A percentile compares a stretch with the other conserved stretches of the same genome.
Evolutionary conservation across 176 grass and related monocot species (phyloP).

Genomic region (Bromus sterilis): DNA sequence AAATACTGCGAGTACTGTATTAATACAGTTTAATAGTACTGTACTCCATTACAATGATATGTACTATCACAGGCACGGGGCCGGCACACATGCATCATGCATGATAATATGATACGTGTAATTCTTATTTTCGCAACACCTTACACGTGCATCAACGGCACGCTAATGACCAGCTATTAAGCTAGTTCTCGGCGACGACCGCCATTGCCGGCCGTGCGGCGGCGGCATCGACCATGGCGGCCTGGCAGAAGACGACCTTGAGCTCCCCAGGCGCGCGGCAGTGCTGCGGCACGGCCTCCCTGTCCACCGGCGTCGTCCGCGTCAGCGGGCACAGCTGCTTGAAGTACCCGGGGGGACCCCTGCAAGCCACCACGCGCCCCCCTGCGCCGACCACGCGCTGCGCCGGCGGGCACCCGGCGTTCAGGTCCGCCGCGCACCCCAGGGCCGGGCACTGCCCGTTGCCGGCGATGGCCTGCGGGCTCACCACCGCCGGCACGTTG

Average conservation of each 20-base stretch:
- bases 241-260: slow-evolving; percentile 49
- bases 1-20: no score
- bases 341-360: not conserved
- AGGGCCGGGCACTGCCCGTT: slow-evolving; percentile 34
- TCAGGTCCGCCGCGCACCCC: slow-evolving; percentile 18
- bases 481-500: slow-evolving; percentile 34
- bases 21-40: no score
- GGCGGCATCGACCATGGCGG: slow-evolving; percentile 6
- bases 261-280: slow-evolving; percentile 32
- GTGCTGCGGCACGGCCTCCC: slow-evolving; percentile 31
- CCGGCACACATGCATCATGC: no score
- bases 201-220: not conserved
- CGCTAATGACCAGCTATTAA: not conserved
- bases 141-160: not conserved
- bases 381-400: not conserved
- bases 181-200: slow-evolving; percentile 9
- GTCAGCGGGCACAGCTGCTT: slow-evolving; percentile 32
- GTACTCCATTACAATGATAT: no score
- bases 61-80: no score
- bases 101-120: not conserved
- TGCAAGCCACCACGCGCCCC: slow-evolving; percentile 11
- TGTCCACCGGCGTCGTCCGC: slow-evolving; percentile 2
- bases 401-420: not conserved
- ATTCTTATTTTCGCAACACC: not conserved
- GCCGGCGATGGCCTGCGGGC: slow-evolving; percentile 17